Evolutionary conservation across 2,329 filamentous ascomycete species (phyloP).

Genomic region (Sphaerulina musiva): DNA sequence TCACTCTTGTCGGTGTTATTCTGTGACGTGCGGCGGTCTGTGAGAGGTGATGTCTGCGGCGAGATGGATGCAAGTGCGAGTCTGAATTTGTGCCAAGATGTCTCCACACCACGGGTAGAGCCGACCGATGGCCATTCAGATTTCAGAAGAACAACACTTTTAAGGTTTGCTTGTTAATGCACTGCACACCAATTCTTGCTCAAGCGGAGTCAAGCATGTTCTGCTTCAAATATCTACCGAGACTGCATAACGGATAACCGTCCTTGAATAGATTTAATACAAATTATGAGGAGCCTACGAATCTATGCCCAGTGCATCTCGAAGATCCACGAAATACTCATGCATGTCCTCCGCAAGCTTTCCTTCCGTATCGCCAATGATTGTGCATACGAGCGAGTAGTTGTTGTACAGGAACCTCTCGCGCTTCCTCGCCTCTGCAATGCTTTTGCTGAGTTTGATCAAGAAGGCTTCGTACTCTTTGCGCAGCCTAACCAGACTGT

Average conservation of each 20-base stretch:
- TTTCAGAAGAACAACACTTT: too few relatives aligned
- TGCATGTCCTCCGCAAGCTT: conserved; percentile 70
- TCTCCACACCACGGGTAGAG: too few relatives aligned
- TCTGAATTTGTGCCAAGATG: too few relatives aligned
- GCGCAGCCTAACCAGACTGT: conserved; percentile 69
- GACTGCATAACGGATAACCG: too few relatives aligned
- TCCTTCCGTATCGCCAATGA: conserved; percentile 65
- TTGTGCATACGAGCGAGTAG: conserved; percentile 88
- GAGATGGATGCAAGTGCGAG: background rate
- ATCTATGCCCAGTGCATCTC: conserved; percentile 29
- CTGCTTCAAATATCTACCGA: too few relatives aligned
- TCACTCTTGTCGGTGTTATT: conserved; percentile 25
- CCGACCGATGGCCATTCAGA: too few relatives aligned
- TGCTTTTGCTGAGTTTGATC: conserved; percentile 65
- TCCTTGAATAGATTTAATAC: too few relatives aligned
- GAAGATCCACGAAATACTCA: conserved; percentile 62
- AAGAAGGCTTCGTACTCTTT: conserved; percentile 80
- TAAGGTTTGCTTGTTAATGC: too few relatives aligned
- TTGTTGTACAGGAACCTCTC: conserved; percentile 93
- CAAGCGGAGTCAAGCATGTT: too few relatives aligned
- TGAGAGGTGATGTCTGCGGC: conserved; percentile 1
- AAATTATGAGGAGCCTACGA: conserved; percentile 6
- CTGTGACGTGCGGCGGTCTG: conserved; percentile 17
- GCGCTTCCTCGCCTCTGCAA: conserved; percentile 71
- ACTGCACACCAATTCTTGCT: too few relatives aligned